A percentile compares a stretch with the other conserved stretches of the same genome.
phyloP scores from a whole-genome alignment of 176 grass and related monocot genomes.

The Dendrocalamus sinicus region DNA sequence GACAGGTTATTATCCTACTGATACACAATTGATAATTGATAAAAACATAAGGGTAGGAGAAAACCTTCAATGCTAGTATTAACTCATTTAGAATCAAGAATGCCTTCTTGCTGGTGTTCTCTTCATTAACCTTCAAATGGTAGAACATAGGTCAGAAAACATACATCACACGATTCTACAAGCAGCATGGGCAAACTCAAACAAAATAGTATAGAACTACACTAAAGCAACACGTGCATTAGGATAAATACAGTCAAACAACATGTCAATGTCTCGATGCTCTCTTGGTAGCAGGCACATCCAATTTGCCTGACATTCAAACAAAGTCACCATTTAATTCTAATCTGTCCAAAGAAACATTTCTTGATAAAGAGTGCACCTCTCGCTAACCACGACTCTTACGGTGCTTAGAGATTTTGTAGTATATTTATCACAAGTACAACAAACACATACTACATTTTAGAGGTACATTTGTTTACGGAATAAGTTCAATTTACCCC shows the following conservation, averaged over 20 bases:
- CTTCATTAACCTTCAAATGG: slow-evolving; percentile 85
- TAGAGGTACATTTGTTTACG: neutral
- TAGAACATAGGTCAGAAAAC: slow-evolving; percentile 45
- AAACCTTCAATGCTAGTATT: slow-evolving; percentile 85
- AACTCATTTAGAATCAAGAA: slow-evolving; percentile 98
- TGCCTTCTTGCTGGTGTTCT: slow-evolving; percentile 79
- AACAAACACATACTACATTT: neutral
- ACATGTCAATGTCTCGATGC: neutral
- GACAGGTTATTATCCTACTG: slow-evolving; percentile 8
- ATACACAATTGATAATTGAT: slow-evolving; percentile 23
- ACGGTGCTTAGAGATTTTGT: slow-evolving; percentile 16
- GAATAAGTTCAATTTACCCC: no score
- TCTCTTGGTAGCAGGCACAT: slow-evolving; percentile 16
- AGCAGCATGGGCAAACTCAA: slow-evolving; percentile 27
- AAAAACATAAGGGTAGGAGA: slow-evolving; percentile 17
- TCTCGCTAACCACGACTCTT: slow-evolving; percentile 2
- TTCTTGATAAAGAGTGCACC: slow-evolving; percentile 12
- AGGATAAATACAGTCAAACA: slow-evolving; percentile 31
- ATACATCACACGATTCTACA: slow-evolving; percentile 23
- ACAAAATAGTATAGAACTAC: slow-evolving; percentile 1
- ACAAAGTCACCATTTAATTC: neutral
- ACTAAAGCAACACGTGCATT: neutral
- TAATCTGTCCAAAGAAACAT: neutral
- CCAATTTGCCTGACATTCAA: slow-evolving; percentile 6
- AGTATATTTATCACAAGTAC: slow-evolving; percentile 16